Base-by-base conservation (phyloP, 2,329 filamentous ascomycete genomes). In the Hirsutella rhossiliensis region DNA sequence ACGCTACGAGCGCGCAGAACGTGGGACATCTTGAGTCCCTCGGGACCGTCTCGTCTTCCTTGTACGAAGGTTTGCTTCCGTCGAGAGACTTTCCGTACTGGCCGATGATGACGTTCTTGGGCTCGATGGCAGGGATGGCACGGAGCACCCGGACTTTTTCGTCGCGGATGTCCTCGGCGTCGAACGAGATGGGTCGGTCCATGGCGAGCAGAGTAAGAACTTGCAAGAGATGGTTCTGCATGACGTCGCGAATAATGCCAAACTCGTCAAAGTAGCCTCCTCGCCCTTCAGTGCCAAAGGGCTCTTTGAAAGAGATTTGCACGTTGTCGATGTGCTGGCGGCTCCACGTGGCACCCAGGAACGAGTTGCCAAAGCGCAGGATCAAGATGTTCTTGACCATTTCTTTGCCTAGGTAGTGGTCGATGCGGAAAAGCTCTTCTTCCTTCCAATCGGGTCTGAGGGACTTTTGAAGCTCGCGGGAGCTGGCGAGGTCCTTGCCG, bases 311-410 rank as follows among this genome's bases (percentile, higher is more conserved):
- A 40, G 92, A 87, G 62, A 98, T 97, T 72, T 97, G 92, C 41
- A 98, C 84, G 58, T 95, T 98, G 71, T 97, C 92, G 70, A 98
- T 98, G 75, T 97, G 90, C 66, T 96, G 89, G 55, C 92, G 81
- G 75, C 97, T 98, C 92, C 92, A 98, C 47, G 90, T 98, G 38
- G 92, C 90, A 53, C 89, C 89, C 56, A 98, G 86, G 76, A 98
- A 98, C 54, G 94, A 89, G 73, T 98, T 98, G 56, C 92, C 94
- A 62, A 98, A 98, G 62, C 94, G 80, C 54, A 98, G 78, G 56
- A 98, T 96, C 53, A 98, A 76, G 55, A 98, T 94, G 71, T 98
- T 98, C 81, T 98, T 98, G 59, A 98, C 92, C 92, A 98, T 98
- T 71, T 98, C 92, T 76, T 98, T 98, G 58, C 94, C 94, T 40